A percentile compares a stretch with the other conserved stretches of the same genome.
phyloP scores from a whole-genome alignment of 2,329 filamentous ascomycete species.

The Exophiala aquamarina region DNA sequence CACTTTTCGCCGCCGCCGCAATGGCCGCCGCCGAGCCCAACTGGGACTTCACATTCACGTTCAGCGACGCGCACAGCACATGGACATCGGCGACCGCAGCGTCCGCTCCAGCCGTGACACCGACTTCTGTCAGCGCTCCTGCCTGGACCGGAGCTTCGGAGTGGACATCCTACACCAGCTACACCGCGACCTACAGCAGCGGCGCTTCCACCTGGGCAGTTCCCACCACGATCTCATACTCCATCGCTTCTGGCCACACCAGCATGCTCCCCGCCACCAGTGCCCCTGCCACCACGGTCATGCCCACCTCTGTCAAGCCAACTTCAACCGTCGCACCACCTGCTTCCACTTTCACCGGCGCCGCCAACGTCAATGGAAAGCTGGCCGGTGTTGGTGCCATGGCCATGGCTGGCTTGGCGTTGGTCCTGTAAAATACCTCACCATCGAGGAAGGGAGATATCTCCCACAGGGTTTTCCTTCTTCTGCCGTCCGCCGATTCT shows the following conservation, averaged over 20 bases:
- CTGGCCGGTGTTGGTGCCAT: conserved; percentile 20
- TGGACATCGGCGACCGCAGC: conserved; percentile 14
- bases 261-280: conserved; percentile 19
- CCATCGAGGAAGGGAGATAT: too few species aligned
- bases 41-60: conserved; percentile 22
- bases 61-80: conserved; percentile 17
- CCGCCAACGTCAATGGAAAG: conserved; percentile 16
- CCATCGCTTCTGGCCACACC: conserved; percentile 12
- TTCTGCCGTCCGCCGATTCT: too few species aligned
- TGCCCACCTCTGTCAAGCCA: not conserved
- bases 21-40: conserved; percentile 9
- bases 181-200: conserved; percentile 18
- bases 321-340: conserved; percentile 1
- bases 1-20: conserved; percentile 20
- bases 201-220: conserved; percentile 16
- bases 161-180: conserved; percentile 15
- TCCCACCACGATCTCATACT: conserved; percentile 16
- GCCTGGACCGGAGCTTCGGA: conserved; percentile 7
- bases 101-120: conserved; percentile 5
- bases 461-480: too few species aligned
- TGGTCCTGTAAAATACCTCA: conserved; percentile 17
- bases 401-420: conserved; percentile 21
- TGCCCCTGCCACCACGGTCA: not conserved
- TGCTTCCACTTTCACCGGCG: conserved; percentile 15
- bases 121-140: conserved; percentile 3